These are phyloP conservation scores for Neolentinus lepideus DNA, from an alignment of 1,284 basidiomycete genomes.

Conservation along the genomic window DNA sequence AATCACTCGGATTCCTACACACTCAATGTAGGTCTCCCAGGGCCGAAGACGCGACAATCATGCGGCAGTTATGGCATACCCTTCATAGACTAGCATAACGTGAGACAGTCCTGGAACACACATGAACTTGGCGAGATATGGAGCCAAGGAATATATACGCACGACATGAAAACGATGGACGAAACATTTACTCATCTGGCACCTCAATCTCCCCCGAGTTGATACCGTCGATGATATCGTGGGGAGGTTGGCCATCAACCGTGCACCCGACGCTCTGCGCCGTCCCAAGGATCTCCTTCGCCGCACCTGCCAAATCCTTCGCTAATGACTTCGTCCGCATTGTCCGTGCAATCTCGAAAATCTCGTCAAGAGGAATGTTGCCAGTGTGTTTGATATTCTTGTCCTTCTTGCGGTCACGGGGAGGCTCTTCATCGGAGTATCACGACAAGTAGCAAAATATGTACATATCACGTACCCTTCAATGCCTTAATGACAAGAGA, in stretches of 20 bases:
- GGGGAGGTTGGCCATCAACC: conserved; percentile 89
- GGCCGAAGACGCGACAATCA: too few species aligned
- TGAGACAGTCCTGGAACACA: not conserved
- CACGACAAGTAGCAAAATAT: not conserved
- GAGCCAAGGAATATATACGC: conserved; percentile 5
- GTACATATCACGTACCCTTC: conserved; percentile 60
- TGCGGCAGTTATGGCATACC: conserved; percentile 2
- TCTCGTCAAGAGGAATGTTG: conserved; percentile 93
- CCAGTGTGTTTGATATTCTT: conserved; percentile 99
- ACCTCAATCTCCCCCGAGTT: conserved; percentile 94
- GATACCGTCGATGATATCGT: conserved; percentile 95
- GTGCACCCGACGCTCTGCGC: conserved; percentile 96
- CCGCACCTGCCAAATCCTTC: conserved; percentile 84
- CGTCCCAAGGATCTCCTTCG: conserved; percentile 93
- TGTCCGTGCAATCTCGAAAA: conserved; percentile 92
- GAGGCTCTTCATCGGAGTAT: conserved; percentile 67
- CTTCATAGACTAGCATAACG: not conserved
- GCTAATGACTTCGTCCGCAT: conserved; percentile 96
- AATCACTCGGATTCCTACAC: too few species aligned
- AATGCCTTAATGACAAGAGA: conserved; percentile 98
- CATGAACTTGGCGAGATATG: not conserved
- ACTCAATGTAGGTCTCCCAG: too few species aligned
- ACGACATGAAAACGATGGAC: conserved; percentile 12
- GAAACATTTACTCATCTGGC: conserved; percentile 76
- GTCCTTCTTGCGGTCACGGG: conserved; percentile 99